A percentile compares a stretch with the other conserved stretches of the same genome.
Conservation (phyloP, 495 filamentous ascomycete species). For the Endocarpon pusillum region DNA sequence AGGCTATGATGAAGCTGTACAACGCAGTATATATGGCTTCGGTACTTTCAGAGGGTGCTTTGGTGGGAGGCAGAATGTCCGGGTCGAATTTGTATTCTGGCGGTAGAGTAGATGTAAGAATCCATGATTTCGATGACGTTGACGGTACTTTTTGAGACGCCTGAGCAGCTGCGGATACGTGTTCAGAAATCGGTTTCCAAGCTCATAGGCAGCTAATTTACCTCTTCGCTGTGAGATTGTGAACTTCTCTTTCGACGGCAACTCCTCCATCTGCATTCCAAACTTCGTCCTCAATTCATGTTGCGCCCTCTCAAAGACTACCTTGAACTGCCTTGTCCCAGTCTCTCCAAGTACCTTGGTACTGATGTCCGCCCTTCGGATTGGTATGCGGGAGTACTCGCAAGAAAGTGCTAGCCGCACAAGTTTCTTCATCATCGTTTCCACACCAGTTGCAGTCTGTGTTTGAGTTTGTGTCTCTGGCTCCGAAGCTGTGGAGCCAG, state of each 20-base stretch:
- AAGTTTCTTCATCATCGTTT: constrained; percentile 71
- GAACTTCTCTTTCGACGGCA: constrained; percentile 64
- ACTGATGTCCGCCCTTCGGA: constrained; percentile 61
- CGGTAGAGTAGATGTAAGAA: constrained; percentile 57
- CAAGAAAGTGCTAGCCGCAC: constrained; percentile 78
- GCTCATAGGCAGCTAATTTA: constrained; percentile 19
- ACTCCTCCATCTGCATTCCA: constrained; percentile 74
- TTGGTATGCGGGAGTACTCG: constrained; percentile 67
- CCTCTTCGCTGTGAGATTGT: constrained; percentile 59
- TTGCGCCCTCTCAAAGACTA: constrained; percentile 52
- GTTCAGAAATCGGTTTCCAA: constrained; percentile 14
- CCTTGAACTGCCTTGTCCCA: constrained; percentile 40
- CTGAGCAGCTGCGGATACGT: constrained; percentile 33
- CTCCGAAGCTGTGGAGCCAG: not conserved
- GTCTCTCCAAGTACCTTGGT: constrained; percentile 39
- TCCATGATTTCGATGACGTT: constrained; percentile 49
- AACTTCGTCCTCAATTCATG: constrained; percentile 44
- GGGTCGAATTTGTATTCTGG: constrained; percentile 37
- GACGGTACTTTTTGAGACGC: constrained; percentile 27
- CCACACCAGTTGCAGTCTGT: constrained; percentile 14
- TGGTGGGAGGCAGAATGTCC: constrained; percentile 49
- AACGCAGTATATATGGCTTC: constrained; percentile 69
- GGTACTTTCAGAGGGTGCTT: constrained; percentile 38
- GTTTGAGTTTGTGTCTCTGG: not conserved
- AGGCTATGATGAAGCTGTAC: constrained; percentile 59